Evolutionary conservation across 441 rosid genomes (phyloP), one percentile per base, ranked within the genome.

Genomic region (Pelargonium cotyledonis): DNA sequence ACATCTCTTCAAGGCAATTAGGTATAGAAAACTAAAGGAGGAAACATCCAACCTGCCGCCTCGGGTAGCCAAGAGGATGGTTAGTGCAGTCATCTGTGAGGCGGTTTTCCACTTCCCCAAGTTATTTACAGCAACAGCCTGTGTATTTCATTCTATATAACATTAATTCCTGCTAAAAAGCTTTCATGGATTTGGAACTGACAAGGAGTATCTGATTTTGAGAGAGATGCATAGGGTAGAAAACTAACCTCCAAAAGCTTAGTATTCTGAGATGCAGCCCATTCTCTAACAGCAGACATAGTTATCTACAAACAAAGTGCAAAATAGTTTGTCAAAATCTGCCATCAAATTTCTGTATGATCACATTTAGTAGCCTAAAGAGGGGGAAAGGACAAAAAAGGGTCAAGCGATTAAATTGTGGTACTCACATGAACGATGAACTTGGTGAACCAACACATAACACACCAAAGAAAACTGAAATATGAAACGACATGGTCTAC

Each of bases 21-120:
- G 6, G 31, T 1, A 63, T 16, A 8, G 74, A 35, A 68, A 14
- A 41, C 21, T 16, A 46, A 12, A 53, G 61, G 61, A 65, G 44
- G 35, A 41, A 16, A 70, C 11, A 49, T 49, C 10, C 16, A 47
- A 88, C 92, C 87, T 85, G 89, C 82, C 82, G 70, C 91, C 95
- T 80, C 90, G 86, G 73, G 88, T 85, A 61, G 95, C 96, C 75
- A 91, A 84, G 26, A 94, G 92, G 80, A 94, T 84, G 66, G 89
- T 89, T 71, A 94, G 77, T 6, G 98, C 97, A 74, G 66, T 84
- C 98, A 94, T 94, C 85, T 94, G 98, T 10, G 92, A 83, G 44
- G 98, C 98, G 51, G 98, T 94, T 84, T 94, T 91, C 98, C 97
- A 90, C 79, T 93, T 93, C 47, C 98, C 98, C 83, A 91, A 80